Evolutionary conservation across 2,329 filamentous ascomycete genomes (phyloP).

Genomic region (Botrytis aclada): DNA sequence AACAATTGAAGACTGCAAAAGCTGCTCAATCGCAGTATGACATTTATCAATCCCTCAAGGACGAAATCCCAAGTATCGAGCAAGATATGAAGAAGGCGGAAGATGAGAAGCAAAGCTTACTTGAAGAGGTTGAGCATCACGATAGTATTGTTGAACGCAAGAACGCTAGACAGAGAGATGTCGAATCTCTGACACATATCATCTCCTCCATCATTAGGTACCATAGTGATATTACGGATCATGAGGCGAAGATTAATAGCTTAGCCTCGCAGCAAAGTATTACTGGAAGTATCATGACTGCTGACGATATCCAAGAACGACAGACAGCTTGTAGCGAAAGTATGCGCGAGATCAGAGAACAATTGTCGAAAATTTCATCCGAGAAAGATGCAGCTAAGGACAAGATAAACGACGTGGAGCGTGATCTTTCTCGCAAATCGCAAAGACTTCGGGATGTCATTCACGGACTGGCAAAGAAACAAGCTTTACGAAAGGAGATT

Average conservation of each 20-base stretch:
- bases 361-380: slow-evolving; percentile 60
- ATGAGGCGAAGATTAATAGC: slow-evolving; percentile 70
- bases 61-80: slow-evolving; percentile 68
- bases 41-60: slow-evolving; percentile 62
- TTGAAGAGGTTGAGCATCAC: slow-evolving; percentile 62
- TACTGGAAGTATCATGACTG: slow-evolving; percentile 60
- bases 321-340: slow-evolving; percentile 66
- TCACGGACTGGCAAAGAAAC: slow-evolving; percentile 79
- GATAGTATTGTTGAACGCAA: slow-evolving; percentile 65
- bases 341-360: slow-evolving; percentile 59
- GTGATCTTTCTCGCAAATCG: slow-evolving; percentile 71
- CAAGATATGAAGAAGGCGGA: slow-evolving; percentile 61
- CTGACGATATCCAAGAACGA: slow-evolving; percentile 81
- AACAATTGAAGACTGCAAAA: slow-evolving; percentile 56
- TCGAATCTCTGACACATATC: slow-evolving; percentile 73
- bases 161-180: slow-evolving; percentile 64
- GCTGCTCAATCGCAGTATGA: slow-evolving; percentile 68
- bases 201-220: slow-evolving; percentile 73
- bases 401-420: slow-evolving; percentile 66
- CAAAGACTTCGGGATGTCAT: slow-evolving; percentile 68
- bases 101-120: slow-evolving; percentile 56
- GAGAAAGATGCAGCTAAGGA: slow-evolving; percentile 72
- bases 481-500: slow-evolving; percentile 66
- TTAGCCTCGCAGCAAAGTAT: slow-evolving; percentile 74
- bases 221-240: slow-evolving; percentile 66